Evolutionary conservation across 768 basidiomycete species (phyloP).

Genomic region (Epithele typhae): DNA sequence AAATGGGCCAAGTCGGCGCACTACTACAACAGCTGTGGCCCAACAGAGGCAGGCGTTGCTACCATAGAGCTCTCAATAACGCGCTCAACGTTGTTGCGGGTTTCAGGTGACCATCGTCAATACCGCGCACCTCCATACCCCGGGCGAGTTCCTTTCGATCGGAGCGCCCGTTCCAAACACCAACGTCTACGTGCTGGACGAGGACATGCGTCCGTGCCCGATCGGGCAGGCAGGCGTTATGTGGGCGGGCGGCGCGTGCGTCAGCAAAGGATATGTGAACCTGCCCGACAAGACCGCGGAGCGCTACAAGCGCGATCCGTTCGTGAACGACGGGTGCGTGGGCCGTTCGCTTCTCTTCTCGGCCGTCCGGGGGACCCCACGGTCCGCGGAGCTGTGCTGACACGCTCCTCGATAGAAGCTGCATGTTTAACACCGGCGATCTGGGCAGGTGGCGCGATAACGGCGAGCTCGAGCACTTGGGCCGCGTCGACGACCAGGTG

Average conservation of each 20-base stretch:
- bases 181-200: conserved; percentile 35
- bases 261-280: conserved; percentile 52
- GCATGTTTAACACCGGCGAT: conserved; percentile 65
- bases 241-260: conserved; percentile 64
- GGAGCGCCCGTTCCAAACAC: conserved; percentile 55
- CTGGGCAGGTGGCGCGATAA: conserved; percentile 50
- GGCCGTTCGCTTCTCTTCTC: neutral
- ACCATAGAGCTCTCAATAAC: too few species aligned
- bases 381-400: conserved; percentile 6
- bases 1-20: conserved; percentile 39
- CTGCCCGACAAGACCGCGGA: conserved; percentile 51
- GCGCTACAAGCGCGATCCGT: conserved; percentile 47
- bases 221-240: conserved; percentile 39
- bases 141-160: conserved; percentile 40
- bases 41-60: conserved; percentile 44
- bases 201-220: conserved; percentile 27
- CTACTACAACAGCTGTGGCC: conserved; percentile 54
- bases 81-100: neutral
- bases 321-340: conserved; percentile 42
- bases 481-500: conserved; percentile 59
- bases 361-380: neutral
- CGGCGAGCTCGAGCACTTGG: conserved; percentile 53
- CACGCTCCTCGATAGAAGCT: conserved; percentile 17
- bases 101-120: conserved; percentile 52
- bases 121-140: conserved; percentile 45